These are phyloP conservation scores for Trichoderma sp. DNA, from an alignment of 2,329 filamentous ascomycete genomes.

Conservation along the genomic window DNA sequence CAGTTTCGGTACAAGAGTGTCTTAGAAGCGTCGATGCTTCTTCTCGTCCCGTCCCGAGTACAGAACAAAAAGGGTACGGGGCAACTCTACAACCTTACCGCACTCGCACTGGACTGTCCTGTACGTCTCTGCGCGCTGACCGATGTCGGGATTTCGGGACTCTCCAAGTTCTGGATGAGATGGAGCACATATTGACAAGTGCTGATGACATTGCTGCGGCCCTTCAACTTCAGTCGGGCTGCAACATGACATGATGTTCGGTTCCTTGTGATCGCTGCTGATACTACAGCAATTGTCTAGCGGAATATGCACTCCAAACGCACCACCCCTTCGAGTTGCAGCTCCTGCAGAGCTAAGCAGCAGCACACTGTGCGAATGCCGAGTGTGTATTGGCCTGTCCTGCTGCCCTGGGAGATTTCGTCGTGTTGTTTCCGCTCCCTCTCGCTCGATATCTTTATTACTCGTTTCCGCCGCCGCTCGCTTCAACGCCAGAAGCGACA, in stretches of 20 bases:
- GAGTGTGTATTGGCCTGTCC: neutral
- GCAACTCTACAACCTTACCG: too few relatives aligned
- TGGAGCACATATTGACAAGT: neutral
- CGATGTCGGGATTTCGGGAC: neutral
- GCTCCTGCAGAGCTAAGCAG: slow-evolving; percentile 9
- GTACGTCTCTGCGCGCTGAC: neutral
- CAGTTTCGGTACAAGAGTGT: neutral
- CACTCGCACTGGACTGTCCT: too few relatives aligned
- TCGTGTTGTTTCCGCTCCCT: neutral
- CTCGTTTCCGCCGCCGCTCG: neutral
- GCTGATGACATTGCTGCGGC: neutral
- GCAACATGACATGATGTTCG: slow-evolving; percentile 2
- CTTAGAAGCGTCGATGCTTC: neutral
- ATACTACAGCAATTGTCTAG: too few relatives aligned
- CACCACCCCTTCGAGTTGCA: slow-evolving; percentile 10
- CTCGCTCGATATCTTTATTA: neutral
- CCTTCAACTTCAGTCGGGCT: neutral
- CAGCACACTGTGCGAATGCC: slow-evolving; percentile 11
- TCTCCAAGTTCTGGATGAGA: neutral
- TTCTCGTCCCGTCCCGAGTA: neutral
- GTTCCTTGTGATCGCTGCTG: slow-evolving; percentile 3
- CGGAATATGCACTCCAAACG: neutral
- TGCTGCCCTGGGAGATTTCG: neutral
- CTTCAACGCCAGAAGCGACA: slow-evolving; percentile 3
- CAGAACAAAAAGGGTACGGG: slow-evolving; percentile 1